Evolutionary conservation across 2,329 filamentous ascomycete genomes (phyloP).

Genomic region (Cryphonectria carpinicola): DNA sequence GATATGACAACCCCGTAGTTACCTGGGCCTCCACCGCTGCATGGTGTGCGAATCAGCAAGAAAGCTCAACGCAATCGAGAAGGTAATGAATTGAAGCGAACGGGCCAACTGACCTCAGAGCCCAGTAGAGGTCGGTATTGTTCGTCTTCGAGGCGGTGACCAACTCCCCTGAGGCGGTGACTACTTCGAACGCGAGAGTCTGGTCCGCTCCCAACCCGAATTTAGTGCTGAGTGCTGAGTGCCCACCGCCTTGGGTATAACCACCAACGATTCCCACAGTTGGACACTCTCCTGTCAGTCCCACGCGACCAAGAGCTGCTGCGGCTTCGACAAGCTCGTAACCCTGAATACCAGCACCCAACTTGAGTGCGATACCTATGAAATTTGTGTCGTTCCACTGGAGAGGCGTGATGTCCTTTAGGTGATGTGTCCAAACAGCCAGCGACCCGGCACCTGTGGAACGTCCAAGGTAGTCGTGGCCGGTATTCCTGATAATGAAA

Average conservation of each 20-base stretch:
- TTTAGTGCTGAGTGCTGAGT: slow-evolving; percentile 54
- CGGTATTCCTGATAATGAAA: slow-evolving; percentile 49
- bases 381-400: slow-evolving; percentile 36
- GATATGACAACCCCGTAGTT: slow-evolving; percentile 42
- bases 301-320: slow-evolving; percentile 45
- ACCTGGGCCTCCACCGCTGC: slow-evolving; percentile 45
- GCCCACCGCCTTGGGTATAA: slow-evolving; percentile 56
- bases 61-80: neutral
- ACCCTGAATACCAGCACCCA: slow-evolving; percentile 58
- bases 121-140: slow-evolving; percentile 55
- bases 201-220: slow-evolving; percentile 56
- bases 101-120: slow-evolving; percentile 37
- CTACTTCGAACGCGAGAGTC: slow-evolving; percentile 52
- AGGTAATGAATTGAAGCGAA: neutral
- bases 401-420: slow-evolving; percentile 38
- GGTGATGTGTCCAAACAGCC: slow-evolving; percentile 54
- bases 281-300: slow-evolving; percentile 30
- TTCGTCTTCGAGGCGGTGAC: slow-evolving; percentile 45
- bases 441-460: slow-evolving; percentile 36
- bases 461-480: slow-evolving; percentile 41
- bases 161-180: slow-evolving; percentile 48
- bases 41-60: neutral
- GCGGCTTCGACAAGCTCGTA: slow-evolving; percentile 56
- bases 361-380: slow-evolving; percentile 54
- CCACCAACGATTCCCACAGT: slow-evolving; percentile 56